Percentiles rank a stretch among this genome's conserved stretches.
Conservation (phyloP, 2,329 filamentous ascomycete genomes). For the Cryphonectria naterciae region DNA sequence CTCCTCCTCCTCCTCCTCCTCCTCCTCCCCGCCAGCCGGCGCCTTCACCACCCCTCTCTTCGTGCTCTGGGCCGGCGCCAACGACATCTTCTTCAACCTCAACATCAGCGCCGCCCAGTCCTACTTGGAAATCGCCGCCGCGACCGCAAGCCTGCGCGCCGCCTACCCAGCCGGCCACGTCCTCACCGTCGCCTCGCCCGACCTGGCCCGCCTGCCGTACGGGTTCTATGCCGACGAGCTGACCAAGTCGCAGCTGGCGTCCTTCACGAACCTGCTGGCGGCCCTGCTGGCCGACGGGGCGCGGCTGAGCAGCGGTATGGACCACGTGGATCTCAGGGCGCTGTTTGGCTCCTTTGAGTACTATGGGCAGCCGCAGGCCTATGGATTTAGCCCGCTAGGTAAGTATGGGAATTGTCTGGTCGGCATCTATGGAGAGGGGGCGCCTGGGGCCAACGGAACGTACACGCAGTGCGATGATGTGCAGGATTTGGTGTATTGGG, state of each 20-base stretch:
- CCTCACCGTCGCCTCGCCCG: conserved; percentile 12
- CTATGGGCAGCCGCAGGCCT: conserved; percentile 5
- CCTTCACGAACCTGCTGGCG: conserved; percentile 9
- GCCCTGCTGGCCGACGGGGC: conserved; percentile 13
- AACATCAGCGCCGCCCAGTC: conserved; percentile 13
- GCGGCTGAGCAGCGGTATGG: neutral
- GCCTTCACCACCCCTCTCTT: conserved; percentile 8
- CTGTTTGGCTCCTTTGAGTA: conserved; percentile 14
- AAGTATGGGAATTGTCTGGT: conserved; percentile 19
- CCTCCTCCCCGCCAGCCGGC: too few species aligned
- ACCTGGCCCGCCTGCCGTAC: conserved; percentile 12
- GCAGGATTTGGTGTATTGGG: conserved; percentile 14
- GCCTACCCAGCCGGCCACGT: neutral
- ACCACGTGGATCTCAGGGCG: conserved; percentile 3
- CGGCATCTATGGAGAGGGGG: conserved; percentile 11
- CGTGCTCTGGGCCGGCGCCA: conserved; percentile 11
- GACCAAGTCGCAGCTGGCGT: neutral
- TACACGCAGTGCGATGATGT: conserved; percentile 11
- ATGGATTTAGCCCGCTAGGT: conserved; percentile 5
- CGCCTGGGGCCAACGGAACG: conserved; percentile 2
- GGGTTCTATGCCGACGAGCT: conserved; percentile 11
- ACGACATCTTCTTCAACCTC: conserved; percentile 15
- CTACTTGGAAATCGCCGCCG: neutral
- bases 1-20: neutral
- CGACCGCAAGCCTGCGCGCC: neutral